Base-by-base conservation (phyloP, 768 basidiomycete genomes). In the Kondoa subrosea region DNA sequence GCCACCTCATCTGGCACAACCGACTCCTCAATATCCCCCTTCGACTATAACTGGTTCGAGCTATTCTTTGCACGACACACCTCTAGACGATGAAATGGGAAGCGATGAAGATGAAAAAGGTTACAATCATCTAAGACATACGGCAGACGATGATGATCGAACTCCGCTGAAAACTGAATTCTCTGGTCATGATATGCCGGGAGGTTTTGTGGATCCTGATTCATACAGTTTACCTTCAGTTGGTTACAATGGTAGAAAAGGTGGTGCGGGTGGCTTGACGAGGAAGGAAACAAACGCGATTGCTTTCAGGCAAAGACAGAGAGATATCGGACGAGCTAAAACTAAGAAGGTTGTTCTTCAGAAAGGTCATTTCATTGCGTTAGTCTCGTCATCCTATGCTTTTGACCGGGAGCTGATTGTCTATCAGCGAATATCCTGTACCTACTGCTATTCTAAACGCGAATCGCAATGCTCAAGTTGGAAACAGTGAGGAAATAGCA, bases 341-440 rank as follows among this genome's bases (percentile, higher is more conserved):
- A 92, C 90, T n/a, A 87, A 89, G 74, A 89, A 87, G 76, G 87
- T 97, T 80, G 88, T 89, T 76, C 85, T 96, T 71, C 93, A 90
- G 8, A 82, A 90, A 62, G 92, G 92, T 68, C 88, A 72, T 58
- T 74, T 72, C 69, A 73, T 74, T 33, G 66, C 70, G 64, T 69
- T 14, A 26, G 65, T 32, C n/a, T 17, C 1, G 2, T 56, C n/a
- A 34, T 1, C 1, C 25, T 21, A 21, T 21, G 40, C 21, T 8
- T 50, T 21, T 8, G 8, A 8, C 40, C 21, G 40, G 12, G 12
- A 8, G 8, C 40, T 50, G 26, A 57, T 56, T 31, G 50, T 17
- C 67, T 30, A 25, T 66, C 16, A 65, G 58, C 30, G 67, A 32
- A 1, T 27, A 3, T 30, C 66, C 69, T 26, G 74, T 75, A 12